phyloP scores from a whole-genome alignment of 1,284 basidiomycete genomes.

The Ceratobasidium sp. region DNA sequence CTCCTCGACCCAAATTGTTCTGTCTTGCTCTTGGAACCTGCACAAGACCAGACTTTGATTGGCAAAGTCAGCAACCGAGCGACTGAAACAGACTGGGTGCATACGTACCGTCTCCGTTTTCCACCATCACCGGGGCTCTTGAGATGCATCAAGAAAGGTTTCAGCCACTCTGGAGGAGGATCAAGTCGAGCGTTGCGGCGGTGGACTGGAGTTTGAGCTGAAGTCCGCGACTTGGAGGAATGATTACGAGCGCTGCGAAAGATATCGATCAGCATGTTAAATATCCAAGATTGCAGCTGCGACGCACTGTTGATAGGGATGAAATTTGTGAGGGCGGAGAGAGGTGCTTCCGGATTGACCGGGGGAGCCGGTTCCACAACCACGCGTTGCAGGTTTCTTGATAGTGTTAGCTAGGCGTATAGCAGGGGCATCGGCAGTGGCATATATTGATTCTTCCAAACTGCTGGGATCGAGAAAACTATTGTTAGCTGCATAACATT shows the following conservation, averaged over 20 bases:
- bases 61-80: neutral
- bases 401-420: no score
- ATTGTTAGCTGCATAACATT: neutral
- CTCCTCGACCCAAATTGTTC: conserved; percentile 25
- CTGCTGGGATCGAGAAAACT: no score
- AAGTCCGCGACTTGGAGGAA: neutral
- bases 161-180: conserved; percentile 10
- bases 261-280: no score
- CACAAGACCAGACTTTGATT: conserved; percentile 1
- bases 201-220: neutral
- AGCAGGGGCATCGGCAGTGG: neutral
- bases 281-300: neutral
- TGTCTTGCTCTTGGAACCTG: neutral
- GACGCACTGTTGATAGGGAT: neutral
- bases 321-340: neutral
- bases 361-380: neutral
- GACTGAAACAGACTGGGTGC: neutral
- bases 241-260: neutral
- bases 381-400: neutral
- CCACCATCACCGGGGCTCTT: neutral
- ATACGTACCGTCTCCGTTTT: conserved; percentile 9
- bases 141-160: neutral
- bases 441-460: no score
- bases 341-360: neutral
- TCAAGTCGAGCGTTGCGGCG: neutral